phyloP scores from a whole-genome alignment of 108 stramenopile genomes.

The Aurantiochytrium sp. region DNA sequence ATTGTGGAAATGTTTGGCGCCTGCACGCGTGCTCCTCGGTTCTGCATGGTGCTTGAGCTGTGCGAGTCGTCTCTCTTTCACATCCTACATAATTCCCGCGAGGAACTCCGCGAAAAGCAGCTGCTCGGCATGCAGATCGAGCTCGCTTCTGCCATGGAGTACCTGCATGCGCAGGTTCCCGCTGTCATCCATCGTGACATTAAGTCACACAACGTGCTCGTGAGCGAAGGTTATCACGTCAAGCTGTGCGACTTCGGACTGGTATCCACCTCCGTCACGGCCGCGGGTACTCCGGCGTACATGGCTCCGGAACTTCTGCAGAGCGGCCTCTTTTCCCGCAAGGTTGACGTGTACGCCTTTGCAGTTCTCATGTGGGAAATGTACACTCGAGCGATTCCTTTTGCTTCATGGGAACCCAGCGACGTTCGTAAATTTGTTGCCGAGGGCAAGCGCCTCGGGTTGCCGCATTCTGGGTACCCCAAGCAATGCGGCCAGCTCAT shows the following conservation, averaged over 20 bases:
- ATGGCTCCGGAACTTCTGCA: conserved; percentile 43
- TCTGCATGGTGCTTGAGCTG: conserved; percentile 64
- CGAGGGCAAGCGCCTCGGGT: background rate
- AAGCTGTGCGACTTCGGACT: conserved; percentile 48
- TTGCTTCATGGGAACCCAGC: background rate
- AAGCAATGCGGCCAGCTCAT: conserved; percentile 38
- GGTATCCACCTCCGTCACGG: background rate
- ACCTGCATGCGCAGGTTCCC: conserved; percentile 80
- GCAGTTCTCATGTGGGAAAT: conserved; percentile 55
- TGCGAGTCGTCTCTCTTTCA: conserved; percentile 80
- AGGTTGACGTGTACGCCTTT: conserved; percentile 61
- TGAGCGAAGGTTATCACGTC: conserved; percentile 40
- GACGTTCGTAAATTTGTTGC: conserved; percentile 31
- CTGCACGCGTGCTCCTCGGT: conserved; percentile 24
- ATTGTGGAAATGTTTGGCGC: conserved; percentile 42
- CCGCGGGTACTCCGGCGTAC: conserved; percentile 44
- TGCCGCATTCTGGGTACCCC: background rate
- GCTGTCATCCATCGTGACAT: conserved; percentile 95
- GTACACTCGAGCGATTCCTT: conserved; percentile 33
- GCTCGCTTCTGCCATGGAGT: conserved; percentile 88
- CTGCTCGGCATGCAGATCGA: conserved; percentile 63
- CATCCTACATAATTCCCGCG: conserved; percentile 72
- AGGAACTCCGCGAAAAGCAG: conserved; percentile 54
- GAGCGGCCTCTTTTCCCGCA: conserved; percentile 29
- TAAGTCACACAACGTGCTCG: conserved; percentile 95